Conservation (phyloP, 805 yeast species). For the Sugiyamaella valdiviana region DNA sequence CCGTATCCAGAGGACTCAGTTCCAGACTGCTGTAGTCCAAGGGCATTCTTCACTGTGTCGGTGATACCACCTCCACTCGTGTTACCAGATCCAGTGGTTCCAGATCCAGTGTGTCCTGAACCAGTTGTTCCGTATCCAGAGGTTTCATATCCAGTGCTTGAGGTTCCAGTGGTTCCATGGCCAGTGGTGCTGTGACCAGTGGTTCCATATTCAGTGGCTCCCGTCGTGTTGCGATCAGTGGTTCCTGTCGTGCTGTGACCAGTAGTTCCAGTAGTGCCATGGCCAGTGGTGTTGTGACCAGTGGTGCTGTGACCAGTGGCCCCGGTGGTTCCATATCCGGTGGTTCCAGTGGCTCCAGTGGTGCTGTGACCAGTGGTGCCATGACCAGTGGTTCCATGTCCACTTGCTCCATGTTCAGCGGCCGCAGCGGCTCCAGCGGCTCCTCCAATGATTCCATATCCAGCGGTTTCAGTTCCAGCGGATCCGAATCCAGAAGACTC, state of each 20-base stretch:
- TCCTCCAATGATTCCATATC: background rate
- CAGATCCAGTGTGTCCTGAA: too few species aligned
- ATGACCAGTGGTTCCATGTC: too few species aligned
- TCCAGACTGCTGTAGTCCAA: background rate
- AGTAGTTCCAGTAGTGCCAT: conserved; percentile 7
- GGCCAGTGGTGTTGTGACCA: conserved; percentile 1
- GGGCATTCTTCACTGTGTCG: background rate
- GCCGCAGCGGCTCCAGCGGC: background rate
- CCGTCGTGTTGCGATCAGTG: background rate
- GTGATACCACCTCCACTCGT: background rate
- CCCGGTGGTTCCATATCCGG: too few species aligned
- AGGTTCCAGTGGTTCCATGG: too few species aligned
- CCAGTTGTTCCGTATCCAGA: too few species aligned
- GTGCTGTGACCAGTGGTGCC: too few species aligned
- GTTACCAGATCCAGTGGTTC: too few species aligned
- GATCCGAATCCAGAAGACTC: background rate
- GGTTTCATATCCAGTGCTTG: too few species aligned
- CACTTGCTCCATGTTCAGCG: too few species aligned
- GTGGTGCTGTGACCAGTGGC: too few species aligned
- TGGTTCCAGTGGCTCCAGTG: too few species aligned
- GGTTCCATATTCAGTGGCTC: background rate
- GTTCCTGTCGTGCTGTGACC: conserved; percentile 3
- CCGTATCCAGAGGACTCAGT: background rate
- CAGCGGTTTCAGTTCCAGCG: background rate
- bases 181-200: background rate